Base-by-base conservation (phyloP, 345 rosid genomes). In the Carallia pectinifolia region DNA sequence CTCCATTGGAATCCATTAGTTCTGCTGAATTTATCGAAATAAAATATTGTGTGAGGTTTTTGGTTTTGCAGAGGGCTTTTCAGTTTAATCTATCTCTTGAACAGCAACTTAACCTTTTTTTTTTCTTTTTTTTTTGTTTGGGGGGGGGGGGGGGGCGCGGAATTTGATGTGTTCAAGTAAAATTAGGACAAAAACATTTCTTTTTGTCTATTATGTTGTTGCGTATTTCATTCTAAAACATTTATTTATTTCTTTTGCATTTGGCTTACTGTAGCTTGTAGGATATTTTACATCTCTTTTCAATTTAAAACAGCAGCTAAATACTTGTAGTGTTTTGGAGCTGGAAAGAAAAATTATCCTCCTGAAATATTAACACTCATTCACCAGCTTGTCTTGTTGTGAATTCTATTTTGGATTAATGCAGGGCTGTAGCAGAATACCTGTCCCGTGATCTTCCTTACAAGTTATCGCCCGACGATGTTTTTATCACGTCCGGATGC, bases 401-500 rank as follows among this genome's bases (percentile, higher is more conserved):
- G 4, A 18, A 7, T 62, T 19, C 7, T 52, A 0, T 13, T 65
- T 13, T 40, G 27, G 50, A 44, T 44, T 2, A 23, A 23, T 23
- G 50, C 86, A 94, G 99, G 79, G 93, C 97, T 40, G 80, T 91
- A 17, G 90, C 96, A 1, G 90, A 88, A 56, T 88, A 90, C 83
- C 80, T 95, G 62, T 88, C 97, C 6, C 71, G 73, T 17, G 93
- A 91, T 80, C 90, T 95, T 74, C 97, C 97, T 13, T 95, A 88
- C 84, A 75, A 95, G 71, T 78, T 95, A 59, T 80, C 93, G 53
- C 47, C 82, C 0, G 93, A 91, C 39, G 99, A 95, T 73, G 96
- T 91, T 17, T 94, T 91, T 66, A 40, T 91, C 36, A 95, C 97
- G 23, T 91, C 96, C 0, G 99, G 97, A 48, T 91, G 97, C 90